Conservation (phyloP, 257 asterid species). For the Solanum dulcamara region DNA sequence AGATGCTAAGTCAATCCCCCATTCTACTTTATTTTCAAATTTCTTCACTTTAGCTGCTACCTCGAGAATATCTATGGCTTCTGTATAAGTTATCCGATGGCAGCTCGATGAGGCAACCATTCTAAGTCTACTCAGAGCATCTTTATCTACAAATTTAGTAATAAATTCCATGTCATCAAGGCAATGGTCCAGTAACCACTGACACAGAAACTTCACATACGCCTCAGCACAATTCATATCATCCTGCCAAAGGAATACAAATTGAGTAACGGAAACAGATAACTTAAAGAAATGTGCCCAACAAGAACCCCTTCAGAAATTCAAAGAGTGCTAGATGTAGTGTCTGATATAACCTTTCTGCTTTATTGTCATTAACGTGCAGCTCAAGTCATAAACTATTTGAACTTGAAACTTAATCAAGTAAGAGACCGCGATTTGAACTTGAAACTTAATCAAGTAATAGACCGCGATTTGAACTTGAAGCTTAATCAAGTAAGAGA, state of each 20-base stretch:
- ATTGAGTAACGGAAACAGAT: background rate
- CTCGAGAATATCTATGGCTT: slow-evolving; percentile 70
- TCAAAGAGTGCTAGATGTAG: background rate
- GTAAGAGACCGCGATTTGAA: background rate
- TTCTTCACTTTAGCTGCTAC: slow-evolving; percentile 55
- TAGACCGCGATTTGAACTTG: background rate
- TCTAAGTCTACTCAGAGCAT: slow-evolving; percentile 59
- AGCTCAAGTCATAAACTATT: background rate
- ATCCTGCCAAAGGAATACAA: slow-evolving; percentile 39
- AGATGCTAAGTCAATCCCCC: slow-evolving; percentile 98
- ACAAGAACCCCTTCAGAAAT: background rate
- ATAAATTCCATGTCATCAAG: slow-evolving; percentile 87
- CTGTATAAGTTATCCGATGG: slow-evolving; percentile 68
- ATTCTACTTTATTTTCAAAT: slow-evolving; percentile 83
- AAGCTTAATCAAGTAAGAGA: background rate
- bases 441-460: background rate
- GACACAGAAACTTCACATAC: slow-evolving; percentile 76
- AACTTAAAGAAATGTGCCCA: background rate
- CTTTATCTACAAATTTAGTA: slow-evolving; percentile 45
- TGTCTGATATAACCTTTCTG: background rate
- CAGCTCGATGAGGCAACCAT: slow-evolving; percentile 73
- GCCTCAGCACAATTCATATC: slow-evolving; percentile 99
- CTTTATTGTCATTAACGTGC: background rate
- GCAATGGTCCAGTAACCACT: slow-evolving; percentile 89
- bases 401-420: background rate